Percentiles rank a stretch among this genome's conserved stretches.
phyloP scores from a whole-genome alignment of 192 early-diverging fungal genomes.

The Coemansia sp. region DNA sequence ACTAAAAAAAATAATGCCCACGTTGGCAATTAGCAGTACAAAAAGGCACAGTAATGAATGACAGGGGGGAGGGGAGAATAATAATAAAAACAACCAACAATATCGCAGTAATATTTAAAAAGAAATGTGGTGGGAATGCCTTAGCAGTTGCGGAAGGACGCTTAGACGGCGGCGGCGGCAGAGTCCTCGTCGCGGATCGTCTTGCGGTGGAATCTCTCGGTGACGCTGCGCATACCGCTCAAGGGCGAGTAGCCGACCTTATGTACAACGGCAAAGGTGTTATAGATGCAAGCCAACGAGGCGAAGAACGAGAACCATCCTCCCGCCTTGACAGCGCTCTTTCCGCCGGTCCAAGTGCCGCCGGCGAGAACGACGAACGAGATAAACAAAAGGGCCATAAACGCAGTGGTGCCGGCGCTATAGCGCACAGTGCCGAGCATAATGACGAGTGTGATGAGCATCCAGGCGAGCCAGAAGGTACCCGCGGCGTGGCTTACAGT shows the following conservation, averaged over 20 bases:
- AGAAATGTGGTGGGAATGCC: not conserved
- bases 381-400: conserved; percentile 60
- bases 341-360: conserved; percentile 58
- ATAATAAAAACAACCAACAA: not conserved
- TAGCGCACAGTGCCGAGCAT: conserved; percentile 64
- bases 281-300: conserved; percentile 70
- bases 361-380: conserved; percentile 68
- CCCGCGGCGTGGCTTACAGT: conserved; percentile 59
- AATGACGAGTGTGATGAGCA: conserved; percentile 68
- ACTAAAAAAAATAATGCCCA: not conserved
- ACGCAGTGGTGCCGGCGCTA: conserved; percentile 58
- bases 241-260: conserved; percentile 45
- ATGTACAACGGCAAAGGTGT: conserved; percentile 46
- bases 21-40: not conserved
- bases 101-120: conserved; percentile 1
- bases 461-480: conserved; percentile 69
- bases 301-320: conserved; percentile 77
- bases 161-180: conserved; percentile 37
- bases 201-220: conserved; percentile 39
- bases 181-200: conserved; percentile 30
- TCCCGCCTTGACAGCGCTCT: conserved; percentile 59
- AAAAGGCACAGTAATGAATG: not conserved
- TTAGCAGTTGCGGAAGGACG: not conserved
- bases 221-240: conserved; percentile 22
- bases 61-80: not conserved